Conservation (phyloP, 495 filamentous ascomycete species). For the Poronia punctata region DNA sequence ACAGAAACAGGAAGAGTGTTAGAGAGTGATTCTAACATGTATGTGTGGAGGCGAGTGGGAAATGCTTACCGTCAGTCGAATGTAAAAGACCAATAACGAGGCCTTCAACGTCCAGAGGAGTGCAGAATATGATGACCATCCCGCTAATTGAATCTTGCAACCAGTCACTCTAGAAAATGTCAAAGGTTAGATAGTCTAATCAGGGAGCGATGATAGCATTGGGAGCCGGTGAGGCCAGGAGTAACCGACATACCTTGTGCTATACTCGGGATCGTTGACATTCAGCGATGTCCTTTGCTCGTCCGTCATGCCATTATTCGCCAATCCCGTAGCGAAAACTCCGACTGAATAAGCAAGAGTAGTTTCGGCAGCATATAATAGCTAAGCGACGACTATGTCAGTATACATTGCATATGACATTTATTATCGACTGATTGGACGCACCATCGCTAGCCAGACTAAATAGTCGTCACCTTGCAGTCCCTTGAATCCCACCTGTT, state of each 20-base stretch:
- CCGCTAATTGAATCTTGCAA: constrained; percentile 51
- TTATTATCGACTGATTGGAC: constrained; percentile 11
- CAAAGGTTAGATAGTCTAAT: too few species aligned
- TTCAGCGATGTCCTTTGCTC: constrained; percentile 38
- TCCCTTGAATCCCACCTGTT: constrained; percentile 25
- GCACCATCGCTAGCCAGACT: constrained; percentile 33
- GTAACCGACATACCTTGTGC: constrained; percentile 17
- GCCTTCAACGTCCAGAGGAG: constrained; percentile 49
- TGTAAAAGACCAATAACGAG: constrained; percentile 51
- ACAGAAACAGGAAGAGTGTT: too few species aligned
- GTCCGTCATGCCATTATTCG: constrained; percentile 57
- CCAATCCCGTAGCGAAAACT: constrained; percentile 45
- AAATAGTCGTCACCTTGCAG: constrained; percentile 35
- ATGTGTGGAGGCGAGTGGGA: not conserved
- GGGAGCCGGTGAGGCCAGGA: too few species aligned
- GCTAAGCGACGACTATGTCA: constrained; percentile 14
- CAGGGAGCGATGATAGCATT: too few species aligned
- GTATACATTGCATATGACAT: not conserved
- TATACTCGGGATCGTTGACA: constrained; percentile 42
- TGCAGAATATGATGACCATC: constrained; percentile 51
- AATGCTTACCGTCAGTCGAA: constrained; percentile 46
- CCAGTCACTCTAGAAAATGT: constrained; percentile 39
- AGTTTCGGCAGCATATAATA: constrained; percentile 31
- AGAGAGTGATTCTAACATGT: too few species aligned
- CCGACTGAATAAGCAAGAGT: constrained; percentile 32